phyloP scores from a whole-genome alignment of 2,329 filamentous ascomycete genomes.

The Metarhizium album region DNA sequence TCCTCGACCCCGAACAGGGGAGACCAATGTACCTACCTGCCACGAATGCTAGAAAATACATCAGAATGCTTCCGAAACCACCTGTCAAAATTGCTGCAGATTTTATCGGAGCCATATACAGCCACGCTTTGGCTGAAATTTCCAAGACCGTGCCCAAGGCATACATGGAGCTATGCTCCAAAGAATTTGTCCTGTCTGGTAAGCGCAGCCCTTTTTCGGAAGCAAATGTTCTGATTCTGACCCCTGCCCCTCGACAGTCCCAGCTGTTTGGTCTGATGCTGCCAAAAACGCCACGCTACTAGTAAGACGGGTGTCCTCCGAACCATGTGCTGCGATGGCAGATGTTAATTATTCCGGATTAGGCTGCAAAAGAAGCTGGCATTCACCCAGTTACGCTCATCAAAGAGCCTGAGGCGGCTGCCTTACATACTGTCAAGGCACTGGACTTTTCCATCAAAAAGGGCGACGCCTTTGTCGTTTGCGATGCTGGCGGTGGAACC shows the following conservation, averaged over 20 bases:
- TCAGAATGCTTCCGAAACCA: constrained; percentile 9
- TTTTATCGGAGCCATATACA: constrained; percentile 7
- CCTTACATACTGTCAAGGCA: constrained; percentile 34
- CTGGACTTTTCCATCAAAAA: constrained; percentile 28
- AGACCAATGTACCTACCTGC: constrained; percentile 7
- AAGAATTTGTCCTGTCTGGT: constrained; percentile 31
- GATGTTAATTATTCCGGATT: constrained; percentile 8
- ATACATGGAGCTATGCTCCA: constrained; percentile 9
- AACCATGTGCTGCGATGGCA: too few relatives aligned
- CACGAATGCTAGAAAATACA: not conserved
- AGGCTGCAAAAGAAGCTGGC: constrained; percentile 26
- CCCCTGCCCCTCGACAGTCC: constrained; percentile 39
- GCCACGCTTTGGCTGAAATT: constrained; percentile 25
- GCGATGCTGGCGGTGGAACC: constrained; percentile 43
- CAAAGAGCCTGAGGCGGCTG: constrained; percentile 42
- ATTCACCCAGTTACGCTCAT: constrained; percentile 34
- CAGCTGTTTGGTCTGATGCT: constrained; percentile 46
- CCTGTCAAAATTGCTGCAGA: constrained; percentile 10
- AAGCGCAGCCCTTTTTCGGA: constrained; percentile 32
- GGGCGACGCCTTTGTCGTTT: constrained; percentile 39
- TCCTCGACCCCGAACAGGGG: constrained; percentile 10
- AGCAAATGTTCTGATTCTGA: constrained; percentile 35
- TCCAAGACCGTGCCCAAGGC: constrained; percentile 16
- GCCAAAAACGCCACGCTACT: constrained; percentile 37
- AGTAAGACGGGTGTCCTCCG: constrained; percentile 3